A percentile compares a stretch with the other conserved stretches of the same genome.
Evolutionary conservation across 495 filamentous ascomycete species (phyloP).

Genomic region (Xylaria venustula): DNA sequence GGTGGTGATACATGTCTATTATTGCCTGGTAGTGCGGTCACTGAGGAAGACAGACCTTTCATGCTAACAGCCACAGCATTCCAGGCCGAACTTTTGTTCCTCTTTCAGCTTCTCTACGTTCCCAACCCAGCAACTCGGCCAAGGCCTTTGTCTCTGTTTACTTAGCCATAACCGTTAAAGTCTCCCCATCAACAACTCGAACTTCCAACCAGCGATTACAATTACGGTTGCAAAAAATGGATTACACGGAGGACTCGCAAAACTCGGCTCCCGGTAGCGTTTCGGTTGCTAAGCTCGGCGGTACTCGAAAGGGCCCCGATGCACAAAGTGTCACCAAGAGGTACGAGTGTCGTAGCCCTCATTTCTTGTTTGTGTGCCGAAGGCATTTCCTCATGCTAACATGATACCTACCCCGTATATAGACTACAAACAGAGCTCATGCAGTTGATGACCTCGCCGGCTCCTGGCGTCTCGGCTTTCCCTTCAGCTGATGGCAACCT

Average conservation of each 20-base stretch:
- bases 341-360: constrained; percentile 38
- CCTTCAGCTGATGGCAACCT: constrained; percentile 88
- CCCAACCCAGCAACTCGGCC: not conserved
- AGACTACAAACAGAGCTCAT: constrained; percentile 96
- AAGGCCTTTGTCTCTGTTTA: not conserved
- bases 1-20: not conserved
- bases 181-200: not conserved
- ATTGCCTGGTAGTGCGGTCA: not conserved
- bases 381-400: not conserved
- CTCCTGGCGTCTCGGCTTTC: constrained; percentile 93
- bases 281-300: constrained; percentile 56
- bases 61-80: constrained; percentile 25
- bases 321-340: constrained; percentile 78
- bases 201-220: not conserved
- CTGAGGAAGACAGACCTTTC: constrained; percentile 10
- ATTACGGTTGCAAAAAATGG: constrained; percentile 41
- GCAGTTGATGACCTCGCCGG: constrained; percentile 93
- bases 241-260: constrained; percentile 70
- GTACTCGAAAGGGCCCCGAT: constrained; percentile 55
- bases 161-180: not conserved
- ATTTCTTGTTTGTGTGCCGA: not conserved
- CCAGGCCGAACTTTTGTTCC: constrained; percentile 20
- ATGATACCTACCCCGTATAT: not conserved
- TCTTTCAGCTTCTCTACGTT: constrained; percentile 14
- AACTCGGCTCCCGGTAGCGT: constrained; percentile 64